Evolutionary conservation across 2,329 filamentous ascomycete genomes (phyloP), one percentile per base, ranked within the genome.

Genomic region (Sclerotiophoma versabilis): DNA sequence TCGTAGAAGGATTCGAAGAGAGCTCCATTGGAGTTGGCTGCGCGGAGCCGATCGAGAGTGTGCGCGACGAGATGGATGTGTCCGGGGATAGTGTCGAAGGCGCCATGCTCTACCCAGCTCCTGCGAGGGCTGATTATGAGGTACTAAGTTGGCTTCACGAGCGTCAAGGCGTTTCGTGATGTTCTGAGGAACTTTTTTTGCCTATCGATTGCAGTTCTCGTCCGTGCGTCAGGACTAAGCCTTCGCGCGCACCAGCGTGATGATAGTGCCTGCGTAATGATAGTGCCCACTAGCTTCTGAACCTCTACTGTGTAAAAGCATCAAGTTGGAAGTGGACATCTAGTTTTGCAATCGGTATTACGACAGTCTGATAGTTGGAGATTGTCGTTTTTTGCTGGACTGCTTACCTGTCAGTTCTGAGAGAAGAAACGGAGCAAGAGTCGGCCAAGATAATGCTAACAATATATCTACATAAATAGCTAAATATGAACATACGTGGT

Each of bases 1-100:
- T 81, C 54, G 86, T 80, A 56, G 88, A 77, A 54, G 90, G 79
- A 22, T 80, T 79, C 15, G 66, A 56, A 14, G 65, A 58, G 4
- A 70, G 62, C 48, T 75, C 72, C 66, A 74, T 72, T 14, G 65
- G 62, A 19, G 73, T 69, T 17, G 71, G 70, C 10, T 73, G 71
- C n/a, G 54, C 55, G 9, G 75, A 76, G 56, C 69, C 65, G 7
- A 69, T 60, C 1, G 75, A 77, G 49, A 77, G 73, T 0, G 75
- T 77, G 48, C 73, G 75, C 17, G 74, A 76, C 27, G 70, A 75
- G 19, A 75, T 75, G 5, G 72, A 75, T n/a, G 69, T 68, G 50
- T 73, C 70, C 22, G 72, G 76, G 41, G 70, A 77, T 48, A 68
- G 65, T 1, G 68, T 67, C 27, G 61, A 64, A 20, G 67, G 69